Percentiles rank a stretch among this genome's conserved stretches.
Evolutionary conservation across 306 rosid species (phyloP).

Genomic region (Ochetophila trinervis): DNA sequence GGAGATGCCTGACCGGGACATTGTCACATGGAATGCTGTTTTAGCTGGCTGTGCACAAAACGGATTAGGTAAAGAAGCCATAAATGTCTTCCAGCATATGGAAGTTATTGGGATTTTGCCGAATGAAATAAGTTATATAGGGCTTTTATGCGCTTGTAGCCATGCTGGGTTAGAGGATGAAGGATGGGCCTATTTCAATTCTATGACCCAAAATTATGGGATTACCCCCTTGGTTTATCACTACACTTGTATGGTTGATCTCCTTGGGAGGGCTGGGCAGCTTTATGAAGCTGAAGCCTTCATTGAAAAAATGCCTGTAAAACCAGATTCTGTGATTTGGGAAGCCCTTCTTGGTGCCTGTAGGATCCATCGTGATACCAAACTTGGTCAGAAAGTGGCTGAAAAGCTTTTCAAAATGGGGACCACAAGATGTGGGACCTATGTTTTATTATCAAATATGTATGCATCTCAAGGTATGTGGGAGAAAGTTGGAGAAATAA

Average conservation of each 20-base stretch:
- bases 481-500: slow-evolving; percentile 16
- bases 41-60: slow-evolving; percentile 35
- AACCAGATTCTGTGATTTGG: slow-evolving; percentile 28
- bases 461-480: slow-evolving; percentile 27
- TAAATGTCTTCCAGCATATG: slow-evolving; percentile 31
- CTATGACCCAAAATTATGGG: slow-evolving; percentile 28
- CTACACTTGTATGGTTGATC: slow-evolving; percentile 39
- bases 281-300: slow-evolving; percentile 31
- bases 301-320: slow-evolving; percentile 21
- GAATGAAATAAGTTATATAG: slow-evolving; percentile 27
- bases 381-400: slow-evolving; percentile 28
- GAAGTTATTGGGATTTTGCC: slow-evolving; percentile 22
- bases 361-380: slow-evolving; percentile 23
- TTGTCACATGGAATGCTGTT: slow-evolving; percentile 36
- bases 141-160: slow-evolving; percentile 35
- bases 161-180: slow-evolving; percentile 28
- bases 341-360: slow-evolving; percentile 35
- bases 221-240: slow-evolving; percentile 30
- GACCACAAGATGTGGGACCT: slow-evolving; percentile 20
- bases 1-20: slow-evolving; percentile 29
- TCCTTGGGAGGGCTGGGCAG: slow-evolving; percentile 30
- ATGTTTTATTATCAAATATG: slow-evolving; percentile 20
- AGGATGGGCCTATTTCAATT: slow-evolving; percentile 30
- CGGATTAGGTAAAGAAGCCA: slow-evolving; percentile 25
- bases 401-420: slow-evolving; percentile 24